phyloP scores from a whole-genome alignment of 1,139 yeast genomes.

The Dujonia santamariae region DNA sequence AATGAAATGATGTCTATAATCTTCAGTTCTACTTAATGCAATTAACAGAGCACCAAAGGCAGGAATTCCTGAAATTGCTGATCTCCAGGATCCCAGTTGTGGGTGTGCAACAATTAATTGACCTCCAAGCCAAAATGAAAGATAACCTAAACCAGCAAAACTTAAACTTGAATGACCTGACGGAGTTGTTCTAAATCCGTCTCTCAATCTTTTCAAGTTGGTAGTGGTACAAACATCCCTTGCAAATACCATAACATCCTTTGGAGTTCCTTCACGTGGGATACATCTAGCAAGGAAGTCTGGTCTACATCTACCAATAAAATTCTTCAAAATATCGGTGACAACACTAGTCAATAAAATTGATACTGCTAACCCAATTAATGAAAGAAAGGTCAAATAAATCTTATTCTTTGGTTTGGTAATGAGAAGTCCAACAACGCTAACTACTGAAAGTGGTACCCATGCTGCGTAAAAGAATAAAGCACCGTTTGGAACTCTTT shows the following conservation, averaged over 20 bases:
- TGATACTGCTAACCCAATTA: conserved; percentile 38
- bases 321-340: conserved; percentile 59
- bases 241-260: conserved; percentile 46
- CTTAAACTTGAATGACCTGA: conserved; percentile 72
- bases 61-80: conserved; percentile 32
- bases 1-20: conserved; percentile 74
- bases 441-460: conserved; percentile 32
- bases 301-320: conserved; percentile 76
- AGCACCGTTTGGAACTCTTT: conserved; percentile 47
- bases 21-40: conserved; percentile 72
- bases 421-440: conserved; percentile 21
- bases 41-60: conserved; percentile 59
- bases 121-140: conserved; percentile 64
- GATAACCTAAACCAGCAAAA: conserved; percentile 63
- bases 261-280: conserved; percentile 50
- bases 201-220: conserved; percentile 42
- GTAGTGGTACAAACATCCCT: conserved; percentile 61
- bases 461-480: conserved; percentile 38
- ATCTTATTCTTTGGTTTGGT: conserved; percentile 33
- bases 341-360: conserved; percentile 39
- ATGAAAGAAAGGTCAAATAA: conserved; percentile 38
- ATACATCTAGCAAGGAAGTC: conserved; percentile 73
- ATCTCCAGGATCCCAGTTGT: conserved; percentile 57
- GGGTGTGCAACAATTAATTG: conserved; percentile 42
- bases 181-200: conserved; percentile 78